Percentiles rank a stretch among this genome's conserved stretches.
phyloP scores from a whole-genome alignment of 176 grass and related monocot genomes.

The Carex littledalei region DNA sequence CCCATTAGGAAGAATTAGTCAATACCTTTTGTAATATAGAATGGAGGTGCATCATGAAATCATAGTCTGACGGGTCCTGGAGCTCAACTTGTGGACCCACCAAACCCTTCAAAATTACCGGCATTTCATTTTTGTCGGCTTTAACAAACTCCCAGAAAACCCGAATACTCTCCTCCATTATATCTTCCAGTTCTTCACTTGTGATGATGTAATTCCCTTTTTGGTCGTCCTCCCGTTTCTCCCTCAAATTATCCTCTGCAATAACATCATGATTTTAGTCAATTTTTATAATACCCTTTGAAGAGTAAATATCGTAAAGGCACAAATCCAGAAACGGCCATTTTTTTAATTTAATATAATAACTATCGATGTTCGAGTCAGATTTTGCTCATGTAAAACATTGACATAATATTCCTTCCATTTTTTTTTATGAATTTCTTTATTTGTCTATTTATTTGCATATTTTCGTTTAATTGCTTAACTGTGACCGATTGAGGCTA shows the following conservation, averaged over 20 bases:
- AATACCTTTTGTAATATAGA: conserved; percentile 74
- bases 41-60: conserved; percentile 54
- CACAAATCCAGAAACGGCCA: not conserved
- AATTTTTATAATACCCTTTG: not conserved
- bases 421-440: not conserved
- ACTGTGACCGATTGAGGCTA: not conserved
- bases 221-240: conserved; percentile 67
- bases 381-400: not conserved
- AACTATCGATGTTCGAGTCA: not conserved
- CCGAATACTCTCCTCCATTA: conserved; percentile 81
- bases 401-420: not conserved
- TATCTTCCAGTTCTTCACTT: conserved; percentile 59
- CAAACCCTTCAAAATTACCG: conserved; percentile 57
- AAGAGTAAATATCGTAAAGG: not conserved
- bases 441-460: not conserved
- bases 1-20: not conserved
- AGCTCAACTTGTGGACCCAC: conserved; percentile 52
- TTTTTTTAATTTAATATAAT: not conserved
- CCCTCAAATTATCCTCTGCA: conserved; percentile 79
- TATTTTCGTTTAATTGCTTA: not conserved
- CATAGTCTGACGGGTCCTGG: conserved; percentile 57
- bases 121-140: conserved; percentile 57
- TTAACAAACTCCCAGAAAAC: conserved; percentile 92
- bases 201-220: conserved; percentile 64
- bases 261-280: not conserved